Base-by-base conservation (phyloP, 2,329 filamentous ascomycete species). In the Fusarium guadeloupense region DNA sequence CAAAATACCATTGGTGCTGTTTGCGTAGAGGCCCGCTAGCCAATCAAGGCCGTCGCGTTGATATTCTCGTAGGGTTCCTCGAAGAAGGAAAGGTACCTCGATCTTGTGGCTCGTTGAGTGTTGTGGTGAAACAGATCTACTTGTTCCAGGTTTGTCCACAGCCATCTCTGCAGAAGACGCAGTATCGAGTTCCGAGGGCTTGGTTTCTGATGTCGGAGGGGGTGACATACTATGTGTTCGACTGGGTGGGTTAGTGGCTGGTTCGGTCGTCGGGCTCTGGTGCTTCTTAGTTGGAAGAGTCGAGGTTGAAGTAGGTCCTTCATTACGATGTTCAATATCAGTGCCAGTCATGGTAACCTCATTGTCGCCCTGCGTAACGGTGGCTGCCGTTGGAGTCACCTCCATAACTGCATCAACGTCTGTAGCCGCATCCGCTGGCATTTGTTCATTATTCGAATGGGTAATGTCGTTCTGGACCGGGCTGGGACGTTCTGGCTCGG, bases 41-140 rank as follows among this genome's bases (percentile, higher is more conserved):
- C 95, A 99, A 73, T 99, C 95, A 8, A 99, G 79, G n/a, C 95
- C 96, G 70, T 92, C 91, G 70, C 97, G 95, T 69, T 99, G 95
- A 71, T 99, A 99, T 74, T 97, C 94, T 73, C 96, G 90, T 10
- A 99, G 80, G 1, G 87, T 96, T 17, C 95, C 95, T 43, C 95
- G 89, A 0, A 97, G 80, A 10, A 99, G 83, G 59, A 92, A 90
- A 0, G 93, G 93, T 10, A 95, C 85, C 8, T 90, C 87, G 0
- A 88, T 93, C 66, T 89, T 90, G 54, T 82, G 80, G 1, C 69
- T 70, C 3, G 74, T 70, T n/a, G 63, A 40, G 5, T 61, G 49
- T 10, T 57, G 67, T 3, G 75, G 74, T 4, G 77, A 75, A 3
- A 60, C 65, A n/a, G 76, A 77, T 57, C 72, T 69, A 40, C 74